Conservation (phyloP, 1,284 basidiomycete genomes). For the Kalmanozyma brasiliensis region DNA sequence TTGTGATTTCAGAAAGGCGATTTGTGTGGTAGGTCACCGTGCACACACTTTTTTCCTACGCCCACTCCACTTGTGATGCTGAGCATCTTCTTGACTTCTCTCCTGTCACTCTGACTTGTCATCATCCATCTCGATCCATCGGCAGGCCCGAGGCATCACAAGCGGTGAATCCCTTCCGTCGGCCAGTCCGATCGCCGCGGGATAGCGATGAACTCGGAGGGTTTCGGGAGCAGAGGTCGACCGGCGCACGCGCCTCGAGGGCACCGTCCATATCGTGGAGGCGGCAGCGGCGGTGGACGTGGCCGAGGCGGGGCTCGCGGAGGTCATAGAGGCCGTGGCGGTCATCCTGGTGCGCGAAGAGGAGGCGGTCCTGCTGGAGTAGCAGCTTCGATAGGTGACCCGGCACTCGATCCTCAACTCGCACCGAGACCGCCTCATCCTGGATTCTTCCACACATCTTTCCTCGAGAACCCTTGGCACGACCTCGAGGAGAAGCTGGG, state of each 20-base stretch:
- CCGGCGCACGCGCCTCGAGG: constrained; percentile 2
- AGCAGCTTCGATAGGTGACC: constrained; percentile 3
- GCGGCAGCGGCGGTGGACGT: constrained; percentile 4
- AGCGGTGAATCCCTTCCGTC: too few relatives aligned
- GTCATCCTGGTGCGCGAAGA: not conserved
- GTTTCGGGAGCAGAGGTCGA: constrained; percentile 5
- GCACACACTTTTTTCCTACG: not conserved
- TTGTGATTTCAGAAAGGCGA: not conserved
- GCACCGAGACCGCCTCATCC: constrained; percentile 29
- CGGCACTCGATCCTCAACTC: constrained; percentile 15
- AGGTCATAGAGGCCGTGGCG: constrained; percentile 12
- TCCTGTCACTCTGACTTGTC: not conserved
- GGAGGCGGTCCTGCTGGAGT: not conserved
- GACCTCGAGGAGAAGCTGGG: constrained; percentile 30
- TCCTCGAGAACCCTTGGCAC: constrained; percentile 45
- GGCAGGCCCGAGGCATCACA: constrained; percentile 1
- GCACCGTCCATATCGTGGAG: constrained; percentile 4
- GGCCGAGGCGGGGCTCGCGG: constrained; percentile 10
- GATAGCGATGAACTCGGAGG: constrained; percentile 11
- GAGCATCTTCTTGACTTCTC: not conserved
- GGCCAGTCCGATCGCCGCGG: not conserved
- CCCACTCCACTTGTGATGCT: not conserved
- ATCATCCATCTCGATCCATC: not conserved
- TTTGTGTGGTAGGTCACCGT: constrained; percentile 1
- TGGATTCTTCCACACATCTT: constrained; percentile 38